Base-by-base conservation (phyloP, 805 yeast genomes). In the Yarrowia bubula region DNA sequence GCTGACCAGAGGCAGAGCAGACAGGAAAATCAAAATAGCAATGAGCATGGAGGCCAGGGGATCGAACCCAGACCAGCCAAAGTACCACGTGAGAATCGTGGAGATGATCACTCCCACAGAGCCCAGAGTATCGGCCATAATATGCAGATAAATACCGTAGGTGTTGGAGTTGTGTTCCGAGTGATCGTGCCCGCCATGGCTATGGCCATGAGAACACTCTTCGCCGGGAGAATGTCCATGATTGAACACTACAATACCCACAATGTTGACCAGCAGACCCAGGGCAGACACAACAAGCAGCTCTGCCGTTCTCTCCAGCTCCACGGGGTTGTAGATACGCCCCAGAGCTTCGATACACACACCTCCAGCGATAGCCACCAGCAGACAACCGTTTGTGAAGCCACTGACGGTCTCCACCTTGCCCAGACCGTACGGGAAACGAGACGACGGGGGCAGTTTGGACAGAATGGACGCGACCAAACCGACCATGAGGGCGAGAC, bases 51-150 rank as follows among this genome's bases (percentile, higher is more conserved):
- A 92, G 0, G 98, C 96, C 18, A 95, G 76, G 1, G 99, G 98
- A 73, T 95, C 99, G 72, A 93, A 88, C 1, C 96, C 87, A 64
- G 86, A 83, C 85, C 89, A 83, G 15, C 85, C 84, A 74, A 89
- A 87, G 38, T 85, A 71, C 66, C 86, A 84, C 8, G 93, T 89
- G 43, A 95, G 76, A 5, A 91, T 64, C 0, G 99, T 93, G 0
- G 98, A 92, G 1, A 91, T 75, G n/a, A 95, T 92, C 15, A 96
- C 99, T 7, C 98, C 98, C 0, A 92, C 96, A 0, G 98, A 93
- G 0, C 99, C 99, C 44, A 95, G 78, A 0, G 98, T 92, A 71
- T 95, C 99, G 0, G 99, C 99, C 50, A 95, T 74, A 35, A 95
- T 89, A 71, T 95, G 99, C 50, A 95, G 78, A 71, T 95, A 95